Evolutionary conservation across 2,329 filamentous ascomycete genomes (phyloP).

Genomic region (Blastomyces percursus): DNA sequence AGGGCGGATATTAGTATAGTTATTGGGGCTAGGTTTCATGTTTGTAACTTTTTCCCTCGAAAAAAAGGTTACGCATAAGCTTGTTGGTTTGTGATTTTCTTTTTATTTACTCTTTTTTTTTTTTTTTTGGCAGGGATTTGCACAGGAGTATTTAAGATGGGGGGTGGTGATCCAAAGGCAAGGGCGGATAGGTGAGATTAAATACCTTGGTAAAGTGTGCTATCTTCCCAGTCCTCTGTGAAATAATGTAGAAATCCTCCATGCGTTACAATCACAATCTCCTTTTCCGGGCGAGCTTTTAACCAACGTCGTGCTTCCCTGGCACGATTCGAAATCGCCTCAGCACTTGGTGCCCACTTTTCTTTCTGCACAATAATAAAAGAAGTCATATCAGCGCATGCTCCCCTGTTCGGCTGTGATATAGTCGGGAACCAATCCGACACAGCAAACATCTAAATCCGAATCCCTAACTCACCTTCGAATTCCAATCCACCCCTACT

Average conservation of each 20-base stretch:
- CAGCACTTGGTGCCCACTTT: constrained; percentile 36
- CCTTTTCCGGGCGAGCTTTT: constrained; percentile 43
- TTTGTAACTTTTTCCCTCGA: constrained; percentile 13
- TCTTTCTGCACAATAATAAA: constrained; percentile 20
- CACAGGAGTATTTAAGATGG: neutral
- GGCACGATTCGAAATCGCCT: constrained; percentile 51
- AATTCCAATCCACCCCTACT: constrained; percentile 59
- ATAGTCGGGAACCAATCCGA: neutral
- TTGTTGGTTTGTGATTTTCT: neutral
- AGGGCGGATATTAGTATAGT: constrained; percentile 16
- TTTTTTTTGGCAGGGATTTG: neutral
- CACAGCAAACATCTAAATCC: neutral
- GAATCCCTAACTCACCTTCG: constrained; percentile 41
- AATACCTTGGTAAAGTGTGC: constrained; percentile 37
- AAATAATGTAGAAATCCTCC: constrained; percentile 77
- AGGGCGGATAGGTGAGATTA: neutral
- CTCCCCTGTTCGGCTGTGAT: neutral
- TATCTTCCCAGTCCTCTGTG: constrained; percentile 67
- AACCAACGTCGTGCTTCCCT: constrained; percentile 51
- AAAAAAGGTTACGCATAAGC: constrained; percentile 1
- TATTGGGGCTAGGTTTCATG: constrained; percentile 13
- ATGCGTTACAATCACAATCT: constrained; percentile 69
- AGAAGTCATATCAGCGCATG: neutral
- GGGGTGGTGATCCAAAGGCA: neutral
- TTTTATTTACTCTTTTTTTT: neutral